Conservation (phyloP, 306 rosid genomes). For the Sicyos edulis region DNA sequence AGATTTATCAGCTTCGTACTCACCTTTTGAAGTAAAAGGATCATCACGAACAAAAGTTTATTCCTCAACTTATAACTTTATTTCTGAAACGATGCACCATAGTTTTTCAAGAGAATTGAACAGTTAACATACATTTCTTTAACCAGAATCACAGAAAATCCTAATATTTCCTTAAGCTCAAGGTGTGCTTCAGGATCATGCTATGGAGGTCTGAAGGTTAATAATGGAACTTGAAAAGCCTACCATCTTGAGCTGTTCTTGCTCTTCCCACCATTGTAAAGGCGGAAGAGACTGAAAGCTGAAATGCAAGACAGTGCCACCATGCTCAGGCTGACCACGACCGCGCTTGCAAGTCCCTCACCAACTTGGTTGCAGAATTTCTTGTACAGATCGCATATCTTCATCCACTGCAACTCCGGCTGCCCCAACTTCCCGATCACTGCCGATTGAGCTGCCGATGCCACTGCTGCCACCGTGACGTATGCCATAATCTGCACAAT, state of each 20-base stretch:
- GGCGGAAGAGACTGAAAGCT: constrained; percentile 79
- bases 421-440: constrained; percentile 71
- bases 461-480: constrained; percentile 54
- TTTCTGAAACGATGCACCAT: constrained; percentile 3
- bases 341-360: constrained; percentile 65
- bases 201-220: neutral
- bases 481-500: constrained; percentile 67
- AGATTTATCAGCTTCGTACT: neutral
- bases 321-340: constrained; percentile 51
- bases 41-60: neutral
- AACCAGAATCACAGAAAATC: neutral
- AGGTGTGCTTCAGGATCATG: neutral
- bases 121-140: neutral
- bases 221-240: neutral
- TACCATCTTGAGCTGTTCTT: constrained; percentile 39
- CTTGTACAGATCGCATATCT: constrained; percentile 60
- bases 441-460: constrained; percentile 56
- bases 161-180: neutral
- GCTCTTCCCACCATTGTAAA: constrained; percentile 52
- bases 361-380: constrained; percentile 84
- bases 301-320: constrained; percentile 64
- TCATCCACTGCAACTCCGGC: constrained; percentile 77
- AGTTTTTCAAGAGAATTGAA: neutral
- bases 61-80: neutral
- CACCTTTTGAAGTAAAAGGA: neutral